Conservation (phyloP, 1,284 basidiomycete genomes). For the Pseudozyma hubeiensis region DNA sequence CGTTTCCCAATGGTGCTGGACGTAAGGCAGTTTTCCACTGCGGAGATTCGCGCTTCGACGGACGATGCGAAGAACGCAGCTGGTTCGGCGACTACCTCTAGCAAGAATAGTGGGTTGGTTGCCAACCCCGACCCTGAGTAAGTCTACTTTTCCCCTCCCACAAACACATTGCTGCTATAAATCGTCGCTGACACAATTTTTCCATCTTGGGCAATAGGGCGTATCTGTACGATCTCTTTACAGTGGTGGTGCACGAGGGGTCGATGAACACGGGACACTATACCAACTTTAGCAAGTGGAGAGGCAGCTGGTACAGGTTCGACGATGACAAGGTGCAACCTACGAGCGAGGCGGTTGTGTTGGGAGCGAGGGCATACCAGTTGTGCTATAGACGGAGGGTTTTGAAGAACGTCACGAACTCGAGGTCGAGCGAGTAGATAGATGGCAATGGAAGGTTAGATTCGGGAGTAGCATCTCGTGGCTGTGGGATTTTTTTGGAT, state of each 20-base stretch:
- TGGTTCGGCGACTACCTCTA: background rate
- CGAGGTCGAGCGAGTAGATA: background rate
- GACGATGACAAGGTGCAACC: conserved; percentile 83
- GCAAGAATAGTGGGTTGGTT: conserved; percentile 9
- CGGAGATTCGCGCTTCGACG: conserved; percentile 49
- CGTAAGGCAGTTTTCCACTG: conserved; percentile 86
- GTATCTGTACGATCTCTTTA: conserved; percentile 83
- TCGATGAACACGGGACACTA: conserved; percentile 92
- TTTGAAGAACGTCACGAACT: conserved; percentile 50
- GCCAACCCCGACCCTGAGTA: conserved; percentile 45
- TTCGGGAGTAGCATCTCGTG: background rate
- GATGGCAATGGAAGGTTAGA: too few species aligned
- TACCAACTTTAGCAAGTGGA: conserved; percentile 81
- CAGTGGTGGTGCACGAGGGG: conserved; percentile 93
- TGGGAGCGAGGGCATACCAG: conserved; percentile 61
- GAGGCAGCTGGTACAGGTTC: conserved; percentile 86
- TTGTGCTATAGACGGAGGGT: conserved; percentile 58
- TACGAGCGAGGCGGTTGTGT: conserved; percentile 44
- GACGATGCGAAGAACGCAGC: conserved; percentile 1
- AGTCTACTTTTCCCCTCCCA: background rate
- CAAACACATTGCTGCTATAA: background rate
- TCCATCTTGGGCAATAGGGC: conserved; percentile 66
- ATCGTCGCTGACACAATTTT: background rate
- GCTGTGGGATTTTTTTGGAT: too few species aligned
- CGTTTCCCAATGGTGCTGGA: conserved; percentile 85